These are phyloP conservation scores for Curvularia hawaiiensis DNA, from an alignment of 2,329 filamentous ascomycete genomes.

Conservation along the genomic window DNA sequence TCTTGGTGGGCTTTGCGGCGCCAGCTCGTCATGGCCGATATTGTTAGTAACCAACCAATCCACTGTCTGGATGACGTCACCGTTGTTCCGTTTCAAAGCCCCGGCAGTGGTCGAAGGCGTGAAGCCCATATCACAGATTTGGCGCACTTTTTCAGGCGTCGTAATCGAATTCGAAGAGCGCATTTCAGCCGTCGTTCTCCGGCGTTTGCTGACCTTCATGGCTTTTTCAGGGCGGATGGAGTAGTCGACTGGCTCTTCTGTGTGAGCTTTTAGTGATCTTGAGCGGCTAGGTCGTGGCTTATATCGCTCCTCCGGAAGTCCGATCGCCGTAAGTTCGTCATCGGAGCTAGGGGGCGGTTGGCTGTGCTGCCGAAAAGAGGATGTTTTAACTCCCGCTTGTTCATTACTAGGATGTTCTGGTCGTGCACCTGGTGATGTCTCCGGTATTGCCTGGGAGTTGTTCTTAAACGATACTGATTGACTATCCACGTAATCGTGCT, in stretches of 20 bases:
- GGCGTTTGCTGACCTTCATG: constrained; percentile 28
- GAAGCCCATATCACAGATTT: constrained; percentile 46
- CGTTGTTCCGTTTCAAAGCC: constrained; percentile 34
- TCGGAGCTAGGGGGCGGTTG: constrained; percentile 19
- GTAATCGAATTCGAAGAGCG: constrained; percentile 9
- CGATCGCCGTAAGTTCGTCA: constrained; percentile 32
- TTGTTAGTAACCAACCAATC: constrained; percentile 41
- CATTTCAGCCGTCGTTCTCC: constrained; percentile 25
- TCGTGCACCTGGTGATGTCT: not conserved
- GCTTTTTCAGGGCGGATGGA: constrained; percentile 38
- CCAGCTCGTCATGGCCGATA: constrained; percentile 37
- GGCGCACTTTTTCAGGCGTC: constrained; percentile 39
- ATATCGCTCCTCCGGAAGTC: constrained; percentile 41
- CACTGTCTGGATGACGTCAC: constrained; percentile 37
- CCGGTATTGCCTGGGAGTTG: not conserved
- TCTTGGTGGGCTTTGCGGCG: constrained; percentile 23
- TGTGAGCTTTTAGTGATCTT: constrained; percentile 34
- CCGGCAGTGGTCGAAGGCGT: constrained; percentile 36
- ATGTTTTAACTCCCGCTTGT: not conserved
- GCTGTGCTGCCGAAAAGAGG: constrained; percentile 11
- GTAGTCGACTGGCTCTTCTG: constrained; percentile 34
- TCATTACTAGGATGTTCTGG: not conserved
- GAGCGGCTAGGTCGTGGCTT: constrained; percentile 46
- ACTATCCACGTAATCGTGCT: not conserved
- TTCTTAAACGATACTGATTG: not conserved